A percentile compares a stretch with the other conserved stretches of the same genome.
Evolutionary conservation across 2,329 filamentous ascomycete species (phyloP).

Genomic region (Zymoseptoria tritici): DNA sequence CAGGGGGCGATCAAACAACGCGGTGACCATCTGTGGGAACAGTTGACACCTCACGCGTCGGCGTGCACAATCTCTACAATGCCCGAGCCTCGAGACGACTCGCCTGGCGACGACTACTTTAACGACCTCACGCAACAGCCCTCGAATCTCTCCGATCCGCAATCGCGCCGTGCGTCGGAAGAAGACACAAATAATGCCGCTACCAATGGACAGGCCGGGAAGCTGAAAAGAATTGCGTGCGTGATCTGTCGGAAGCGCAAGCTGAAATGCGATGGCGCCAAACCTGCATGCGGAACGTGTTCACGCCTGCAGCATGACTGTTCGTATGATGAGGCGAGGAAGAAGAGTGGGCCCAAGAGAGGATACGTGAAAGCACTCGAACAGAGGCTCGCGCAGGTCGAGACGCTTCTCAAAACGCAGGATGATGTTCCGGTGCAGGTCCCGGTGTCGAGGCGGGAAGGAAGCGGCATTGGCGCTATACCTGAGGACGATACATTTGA

Average conservation of each 20-base stretch:
- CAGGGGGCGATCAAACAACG: not conserved
- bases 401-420: slow-evolving; percentile 78
- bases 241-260: slow-evolving; percentile 91
- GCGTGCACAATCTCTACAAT: slow-evolving; percentile 5
- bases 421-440: slow-evolving; percentile 18
- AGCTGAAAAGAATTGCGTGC: slow-evolving; percentile 81
- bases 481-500: not conserved
- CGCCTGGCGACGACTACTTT: slow-evolving; percentile 42
- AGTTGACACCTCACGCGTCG: not conserved
- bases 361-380: slow-evolving; percentile 93
- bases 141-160: slow-evolving; percentile 30
- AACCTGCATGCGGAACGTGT: slow-evolving; percentile 83
- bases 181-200: slow-evolving; percentile 16
- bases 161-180: slow-evolving; percentile 53
- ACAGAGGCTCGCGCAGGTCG: slow-evolving; percentile 78
- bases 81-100: slow-evolving; percentile 16
- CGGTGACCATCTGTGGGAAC: not conserved
- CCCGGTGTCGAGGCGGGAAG: not conserved
- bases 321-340: slow-evolving; percentile 83
- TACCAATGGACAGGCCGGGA: slow-evolving; percentile 29
- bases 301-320: slow-evolving; percentile 78
- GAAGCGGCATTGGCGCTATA: not conserved
- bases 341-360: slow-evolving; percentile 85
- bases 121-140: slow-evolving; percentile 48
- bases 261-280: slow-evolving; percentile 76